Percentiles rank a stretch among this genome's conserved stretches.
Evolutionary conservation across 2,329 filamentous ascomycete genomes (phyloP).

Genomic region (Hortaea werneckii): DNA sequence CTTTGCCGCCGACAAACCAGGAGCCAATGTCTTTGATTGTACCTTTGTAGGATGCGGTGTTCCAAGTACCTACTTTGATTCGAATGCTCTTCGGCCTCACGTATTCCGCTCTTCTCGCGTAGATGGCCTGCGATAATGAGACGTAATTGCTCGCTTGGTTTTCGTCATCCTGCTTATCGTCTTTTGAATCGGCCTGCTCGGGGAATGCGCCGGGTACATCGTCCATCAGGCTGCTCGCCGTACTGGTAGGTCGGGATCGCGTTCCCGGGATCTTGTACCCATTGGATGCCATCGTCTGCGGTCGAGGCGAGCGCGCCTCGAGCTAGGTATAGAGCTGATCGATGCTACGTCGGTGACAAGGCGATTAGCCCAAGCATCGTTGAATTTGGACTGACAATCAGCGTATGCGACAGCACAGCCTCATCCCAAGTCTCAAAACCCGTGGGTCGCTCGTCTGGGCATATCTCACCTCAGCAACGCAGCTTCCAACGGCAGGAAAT

Average conservation of each 20-base stretch:
- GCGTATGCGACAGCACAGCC: too few relatives aligned
- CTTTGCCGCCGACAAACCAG: constrained; percentile 78
- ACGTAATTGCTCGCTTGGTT: constrained; percentile 11
- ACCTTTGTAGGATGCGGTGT: constrained; percentile 74
- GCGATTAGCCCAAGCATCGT: too few relatives aligned
- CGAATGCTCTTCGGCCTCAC: constrained; percentile 62
- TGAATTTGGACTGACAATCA: too few relatives aligned
- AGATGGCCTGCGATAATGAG: constrained; percentile 48
- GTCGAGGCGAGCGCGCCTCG: too few relatives aligned
- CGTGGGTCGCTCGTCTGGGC: too few relatives aligned
- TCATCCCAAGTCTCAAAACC: too few relatives aligned
- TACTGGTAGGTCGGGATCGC: constrained; percentile 12
- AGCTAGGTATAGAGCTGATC: too few relatives aligned
- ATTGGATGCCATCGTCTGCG: neutral
- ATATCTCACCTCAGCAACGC: too few relatives aligned
- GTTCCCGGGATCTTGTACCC: constrained; percentile 2
- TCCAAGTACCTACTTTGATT: constrained; percentile 92
- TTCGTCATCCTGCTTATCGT: constrained; percentile 13
- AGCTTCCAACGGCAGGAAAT: too few relatives aligned
- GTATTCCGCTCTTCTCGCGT: constrained; percentile 69
- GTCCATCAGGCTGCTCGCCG: constrained; percentile 29
- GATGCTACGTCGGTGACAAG: too few relatives aligned
- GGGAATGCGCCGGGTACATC: constrained; percentile 43
- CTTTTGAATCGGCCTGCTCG: neutral
- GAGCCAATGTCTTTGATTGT: constrained; percentile 78